A percentile compares a stretch with the other conserved stretches of the same genome.
Evolutionary conservation across 495 filamentous ascomycete species (phyloP).

Genomic region (Xylaria intraflava): DNA sequence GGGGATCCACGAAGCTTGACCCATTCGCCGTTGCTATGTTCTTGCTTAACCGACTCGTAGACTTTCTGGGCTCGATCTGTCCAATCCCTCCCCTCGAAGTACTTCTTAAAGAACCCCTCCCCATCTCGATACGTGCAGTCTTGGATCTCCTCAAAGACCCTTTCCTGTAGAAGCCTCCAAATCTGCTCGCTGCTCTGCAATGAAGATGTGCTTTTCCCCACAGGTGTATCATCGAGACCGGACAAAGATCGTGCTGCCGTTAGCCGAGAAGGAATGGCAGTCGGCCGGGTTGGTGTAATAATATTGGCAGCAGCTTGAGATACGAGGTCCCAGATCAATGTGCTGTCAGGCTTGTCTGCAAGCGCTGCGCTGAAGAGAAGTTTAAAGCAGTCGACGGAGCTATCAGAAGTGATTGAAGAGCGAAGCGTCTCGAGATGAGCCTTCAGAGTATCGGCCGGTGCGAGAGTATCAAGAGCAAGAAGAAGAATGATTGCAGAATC

Average conservation of each 20-base stretch:
- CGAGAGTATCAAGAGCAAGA: too few relatives aligned
- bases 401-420: too few relatives aligned
- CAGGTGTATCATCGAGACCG: not conserved
- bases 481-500: too few relatives aligned
- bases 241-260: too few relatives aligned
- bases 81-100: not conserved
- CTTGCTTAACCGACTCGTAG: not conserved
- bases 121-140: not conserved
- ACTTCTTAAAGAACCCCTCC: slow-evolving; percentile 1
- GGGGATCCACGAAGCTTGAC: not conserved
- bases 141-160: not conserved
- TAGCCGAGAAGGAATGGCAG: not conserved
- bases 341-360: not conserved
- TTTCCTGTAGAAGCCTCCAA: not conserved
- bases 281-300: not conserved
- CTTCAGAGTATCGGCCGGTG: too few relatives aligned
- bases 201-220: not conserved
- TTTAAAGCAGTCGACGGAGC: not conserved
- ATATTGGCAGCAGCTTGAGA: not conserved
- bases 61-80: not conserved
- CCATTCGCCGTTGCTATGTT: not conserved
- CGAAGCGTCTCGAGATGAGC: too few relatives aligned
- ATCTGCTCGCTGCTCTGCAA: not conserved
- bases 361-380: not conserved
- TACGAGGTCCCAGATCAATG: not conserved